These are phyloP conservation scores for Yamadazyma triangularis DNA, from an alignment of 1,139 yeast species.

Conservation along the genomic window DNA sequence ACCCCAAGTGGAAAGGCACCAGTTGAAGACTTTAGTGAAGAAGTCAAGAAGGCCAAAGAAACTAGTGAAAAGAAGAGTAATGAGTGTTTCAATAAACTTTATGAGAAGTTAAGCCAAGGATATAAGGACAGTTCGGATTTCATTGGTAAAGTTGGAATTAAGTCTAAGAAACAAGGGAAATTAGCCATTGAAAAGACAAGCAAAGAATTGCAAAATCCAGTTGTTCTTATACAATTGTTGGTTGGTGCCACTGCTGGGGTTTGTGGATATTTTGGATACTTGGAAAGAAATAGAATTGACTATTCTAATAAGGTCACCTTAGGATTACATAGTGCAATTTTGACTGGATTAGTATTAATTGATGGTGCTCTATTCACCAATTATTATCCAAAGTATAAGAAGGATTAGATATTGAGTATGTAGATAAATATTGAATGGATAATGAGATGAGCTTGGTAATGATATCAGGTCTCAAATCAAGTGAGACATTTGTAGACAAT, in stretches of 20 bases:
- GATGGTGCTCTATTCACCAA: conserved; percentile 52
- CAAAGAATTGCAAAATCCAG: conserved; percentile 51
- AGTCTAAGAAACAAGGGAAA: conserved; percentile 3
- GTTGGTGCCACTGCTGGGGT: conserved; percentile 48
- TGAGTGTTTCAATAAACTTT: conserved; percentile 12
- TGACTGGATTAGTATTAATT: conserved; percentile 50
- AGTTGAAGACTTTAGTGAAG: conserved; percentile 11
- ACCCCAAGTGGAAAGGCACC: conserved; percentile 14
- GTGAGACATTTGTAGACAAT: too few relatives aligned
- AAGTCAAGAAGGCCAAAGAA: conserved; percentile 15
- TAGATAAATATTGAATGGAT: too few relatives aligned
- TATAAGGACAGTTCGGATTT: conserved; percentile 4
- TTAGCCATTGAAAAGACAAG: conserved; percentile 3
- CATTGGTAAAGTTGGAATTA: conserved; percentile 10
- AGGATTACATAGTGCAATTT: conserved; percentile 49
- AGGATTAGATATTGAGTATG: conserved; percentile 3
- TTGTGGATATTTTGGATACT: conserved; percentile 47
- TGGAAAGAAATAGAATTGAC: conserved; percentile 51
- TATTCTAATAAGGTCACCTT: conserved; percentile 43
- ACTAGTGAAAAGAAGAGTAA: conserved; percentile 15
- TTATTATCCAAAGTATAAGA: conserved; percentile 32
- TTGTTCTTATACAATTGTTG: conserved; percentile 50
- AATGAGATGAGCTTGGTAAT: too few relatives aligned
- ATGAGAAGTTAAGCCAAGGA: conserved; percentile 5
- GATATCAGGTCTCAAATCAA: too few relatives aligned